phyloP scores from a whole-genome alignment of 129 eudicot genomes.

The Cynara cardunculus region DNA sequence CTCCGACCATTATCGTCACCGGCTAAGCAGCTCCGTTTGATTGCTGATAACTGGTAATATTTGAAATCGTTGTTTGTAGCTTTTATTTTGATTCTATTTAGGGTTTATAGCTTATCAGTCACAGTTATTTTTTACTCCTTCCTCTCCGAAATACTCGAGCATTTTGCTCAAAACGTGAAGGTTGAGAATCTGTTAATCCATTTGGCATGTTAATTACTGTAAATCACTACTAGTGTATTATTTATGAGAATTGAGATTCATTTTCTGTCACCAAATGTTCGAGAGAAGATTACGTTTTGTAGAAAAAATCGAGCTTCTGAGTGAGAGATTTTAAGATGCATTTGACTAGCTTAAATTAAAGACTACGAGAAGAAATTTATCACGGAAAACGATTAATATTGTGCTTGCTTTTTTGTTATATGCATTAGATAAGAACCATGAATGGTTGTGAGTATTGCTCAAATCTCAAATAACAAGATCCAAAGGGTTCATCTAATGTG shows the following conservation, averaged over 20 bases:
- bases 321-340: not conserved
- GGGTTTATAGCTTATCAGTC: slow-evolving; percentile 2
- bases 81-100: slow-evolving; percentile 6
- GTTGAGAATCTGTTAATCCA: not conserved
- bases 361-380: not conserved
- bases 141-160: not conserved
- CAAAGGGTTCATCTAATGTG: not conserved
- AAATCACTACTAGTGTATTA: not conserved
- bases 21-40: not conserved
- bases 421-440: not conserved
- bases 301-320: not conserved
- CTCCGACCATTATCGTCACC: slow-evolving; percentile 12
- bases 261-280: not conserved
- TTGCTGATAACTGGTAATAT: not conserved
- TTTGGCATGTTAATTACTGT: not conserved
- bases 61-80: not conserved
- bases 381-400: not conserved
- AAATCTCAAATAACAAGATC: not conserved
- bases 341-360: not conserved
- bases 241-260: not conserved
- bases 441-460: not conserved
- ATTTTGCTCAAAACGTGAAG: not conserved
- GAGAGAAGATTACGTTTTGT: not conserved
- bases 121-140: not conserved
- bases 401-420: not conserved